phyloP scores from a whole-genome alignment of 306 rosid species.

The Vicia villosa region DNA sequence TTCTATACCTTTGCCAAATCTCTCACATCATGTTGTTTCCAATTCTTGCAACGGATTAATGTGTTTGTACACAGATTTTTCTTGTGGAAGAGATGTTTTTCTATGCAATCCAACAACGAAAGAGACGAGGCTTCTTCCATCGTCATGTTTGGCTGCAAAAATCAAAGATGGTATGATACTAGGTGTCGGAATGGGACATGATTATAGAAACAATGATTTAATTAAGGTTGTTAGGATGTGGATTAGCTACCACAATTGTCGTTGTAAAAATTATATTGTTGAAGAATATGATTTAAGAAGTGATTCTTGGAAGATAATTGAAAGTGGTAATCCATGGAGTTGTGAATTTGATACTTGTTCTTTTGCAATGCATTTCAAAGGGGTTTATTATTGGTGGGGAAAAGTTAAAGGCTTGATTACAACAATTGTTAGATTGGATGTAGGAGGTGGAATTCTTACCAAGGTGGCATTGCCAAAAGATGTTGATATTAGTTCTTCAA shows the following conservation, averaged over 20 bases:
- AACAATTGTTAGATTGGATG: not conserved
- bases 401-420: not conserved
- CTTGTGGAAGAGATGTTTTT: constrained; percentile 2
- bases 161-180: constrained; percentile 20
- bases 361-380: constrained; percentile 11
- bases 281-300: constrained; percentile 11
- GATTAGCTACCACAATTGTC: not conserved
- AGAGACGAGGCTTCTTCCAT: constrained; percentile 10
- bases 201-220: not conserved
- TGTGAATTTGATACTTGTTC: not conserved
- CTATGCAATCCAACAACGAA: constrained; percentile 17
- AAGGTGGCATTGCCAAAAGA: not conserved
- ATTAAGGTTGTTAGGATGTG: constrained; percentile 22
- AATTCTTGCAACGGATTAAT: constrained; percentile 10
- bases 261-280: not conserved
- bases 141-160: not conserved
- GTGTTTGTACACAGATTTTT: constrained; percentile 5
- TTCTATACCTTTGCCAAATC: constrained; percentile 1
- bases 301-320: constrained; percentile 13
- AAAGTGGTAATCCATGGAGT: not conserved
- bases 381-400: constrained; percentile 12
- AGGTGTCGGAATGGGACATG: constrained; percentile 27
- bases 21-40: not conserved
- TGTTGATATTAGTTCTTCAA: constrained; percentile 1
- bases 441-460: constrained; percentile 17